Percentiles rank a stretch among this genome's conserved stretches.
phyloP scores from a whole-genome alignment of 1,139 yeast genomes.

The Wickerhamiella infanticola region DNA sequence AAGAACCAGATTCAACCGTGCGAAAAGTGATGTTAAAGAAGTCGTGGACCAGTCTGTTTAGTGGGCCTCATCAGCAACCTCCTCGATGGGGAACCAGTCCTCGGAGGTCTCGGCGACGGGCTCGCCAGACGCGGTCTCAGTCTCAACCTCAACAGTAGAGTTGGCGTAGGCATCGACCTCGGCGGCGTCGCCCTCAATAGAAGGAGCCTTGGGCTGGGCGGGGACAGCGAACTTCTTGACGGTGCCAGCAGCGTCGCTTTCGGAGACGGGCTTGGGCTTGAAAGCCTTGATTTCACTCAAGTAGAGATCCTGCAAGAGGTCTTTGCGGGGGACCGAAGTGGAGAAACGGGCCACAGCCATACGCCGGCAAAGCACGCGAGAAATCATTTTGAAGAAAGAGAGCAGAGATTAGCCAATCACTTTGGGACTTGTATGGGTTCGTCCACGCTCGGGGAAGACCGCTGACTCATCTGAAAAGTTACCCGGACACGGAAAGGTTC shows the following conservation, averaged over 20 bases:
- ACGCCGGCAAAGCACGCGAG: conserved; percentile 8
- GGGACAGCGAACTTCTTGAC: conserved; percentile 77
- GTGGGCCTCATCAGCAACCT: conserved; percentile 43
- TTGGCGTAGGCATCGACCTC: conserved; percentile 63
- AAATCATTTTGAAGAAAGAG: conserved; percentile 2
- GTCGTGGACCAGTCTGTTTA: conserved; percentile 13
- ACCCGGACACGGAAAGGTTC: neutral
- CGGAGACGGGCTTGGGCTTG: conserved; percentile 66
- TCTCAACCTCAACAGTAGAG: conserved; percentile 48
- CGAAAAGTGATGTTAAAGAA: neutral
- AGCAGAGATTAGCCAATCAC: neutral
- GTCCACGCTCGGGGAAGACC: neutral
- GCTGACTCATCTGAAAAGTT: neutral
- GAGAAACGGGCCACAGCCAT: conserved; percentile 11
- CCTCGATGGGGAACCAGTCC: conserved; percentile 68
- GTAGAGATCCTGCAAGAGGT: conserved; percentile 75
- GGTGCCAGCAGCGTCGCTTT: conserved; percentile 60
- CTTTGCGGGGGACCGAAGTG: conserved; percentile 18
- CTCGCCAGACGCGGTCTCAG: conserved; percentile 19
- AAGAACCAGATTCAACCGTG: too few relatives aligned
- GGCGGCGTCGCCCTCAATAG: conserved; percentile 57
- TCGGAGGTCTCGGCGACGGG: conserved; percentile 32
- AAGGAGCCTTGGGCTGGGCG: conserved; percentile 54
- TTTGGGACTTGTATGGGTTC: neutral
- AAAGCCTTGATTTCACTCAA: conserved; percentile 72